A percentile compares a stretch with the other conserved stretches of the same genome.
phyloP scores from a whole-genome alignment of 2,329 filamentous ascomycete species.

The Pochonia chlamydosporia region DNA sequence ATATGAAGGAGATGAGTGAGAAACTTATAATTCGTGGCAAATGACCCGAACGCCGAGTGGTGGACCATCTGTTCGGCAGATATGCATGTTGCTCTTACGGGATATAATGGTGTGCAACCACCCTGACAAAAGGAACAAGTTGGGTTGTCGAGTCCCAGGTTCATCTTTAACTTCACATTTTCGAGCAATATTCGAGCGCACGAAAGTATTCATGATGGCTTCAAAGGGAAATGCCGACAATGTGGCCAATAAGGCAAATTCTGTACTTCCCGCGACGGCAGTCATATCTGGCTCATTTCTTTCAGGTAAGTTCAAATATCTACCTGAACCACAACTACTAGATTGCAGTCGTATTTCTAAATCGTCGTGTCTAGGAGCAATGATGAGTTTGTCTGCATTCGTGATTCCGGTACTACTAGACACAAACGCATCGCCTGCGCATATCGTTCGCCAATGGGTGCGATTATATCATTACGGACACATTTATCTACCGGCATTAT shows the following conservation, averaged over 20 bases:
- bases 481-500: constrained; percentile 3
- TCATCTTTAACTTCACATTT: not conserved
- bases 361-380: constrained; percentile 8
- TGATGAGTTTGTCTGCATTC: constrained; percentile 6
- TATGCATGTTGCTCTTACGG: too few species aligned
- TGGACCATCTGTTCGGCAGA: too few species aligned
- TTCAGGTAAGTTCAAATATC: constrained; percentile 3
- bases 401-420: constrained; percentile 8
- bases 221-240: too few species aligned
- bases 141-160: too few species aligned
- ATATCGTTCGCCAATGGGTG: constrained; percentile 4
- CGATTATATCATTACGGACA: constrained; percentile 11
- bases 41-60: too few species aligned
- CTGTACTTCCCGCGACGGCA: not conserved
- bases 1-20: too few species aligned
- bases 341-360: too few species aligned
- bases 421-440: not conserved
- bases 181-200: too few species aligned
- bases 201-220: too few species aligned
- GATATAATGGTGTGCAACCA: too few species aligned
- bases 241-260: not conserved
- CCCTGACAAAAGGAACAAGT: too few species aligned
- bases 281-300: constrained; percentile 5
- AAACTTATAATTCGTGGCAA: too few species aligned
- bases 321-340: not conserved